Conservation (phyloP, 805 yeast species). For the Teunomyces atbi region DNA sequence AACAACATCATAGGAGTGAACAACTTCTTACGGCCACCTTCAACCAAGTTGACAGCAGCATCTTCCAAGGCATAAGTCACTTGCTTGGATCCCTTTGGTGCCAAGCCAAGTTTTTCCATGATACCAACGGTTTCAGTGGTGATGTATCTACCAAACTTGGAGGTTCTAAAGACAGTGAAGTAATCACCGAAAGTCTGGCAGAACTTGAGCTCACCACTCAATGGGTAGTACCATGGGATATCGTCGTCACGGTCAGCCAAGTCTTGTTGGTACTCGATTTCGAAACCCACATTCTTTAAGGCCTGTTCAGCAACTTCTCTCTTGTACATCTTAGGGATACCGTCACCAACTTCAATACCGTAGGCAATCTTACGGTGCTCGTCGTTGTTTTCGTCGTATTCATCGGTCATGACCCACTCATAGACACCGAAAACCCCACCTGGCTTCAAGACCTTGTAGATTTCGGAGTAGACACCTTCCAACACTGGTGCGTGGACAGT, state of each 20-base stretch:
- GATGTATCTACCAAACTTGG: slow-evolving; percentile 77
- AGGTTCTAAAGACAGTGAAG: slow-evolving; percentile 84
- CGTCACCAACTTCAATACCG: slow-evolving; percentile 98
- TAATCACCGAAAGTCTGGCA: slow-evolving; percentile 76
- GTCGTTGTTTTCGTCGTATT: slow-evolving; percentile 79
- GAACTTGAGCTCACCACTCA: slow-evolving; percentile 90
- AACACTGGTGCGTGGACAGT: slow-evolving; percentile 96
- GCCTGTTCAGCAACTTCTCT: slow-evolving; percentile 87
- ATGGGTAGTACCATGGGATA: slow-evolving; percentile 97
- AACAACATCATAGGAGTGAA: slow-evolving; percentile 98
- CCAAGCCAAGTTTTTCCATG: slow-evolving; percentile 83
- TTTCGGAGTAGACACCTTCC: slow-evolving; percentile 94
- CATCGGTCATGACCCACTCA: slow-evolving; percentile 99
- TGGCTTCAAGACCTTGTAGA: slow-evolving; percentile 92
- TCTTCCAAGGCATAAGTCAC: slow-evolving; percentile 93
- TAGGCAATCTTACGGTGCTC: slow-evolving; percentile 93
- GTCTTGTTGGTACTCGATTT: slow-evolving; percentile 71
- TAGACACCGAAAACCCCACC: slow-evolving; percentile 98
- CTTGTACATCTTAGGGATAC: slow-evolving; percentile 95
- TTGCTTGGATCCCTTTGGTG: slow-evolving; percentile 86
- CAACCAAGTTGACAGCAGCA: slow-evolving; percentile 93
- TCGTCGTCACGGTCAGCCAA: slow-evolving; percentile 79
- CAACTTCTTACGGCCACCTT: slow-evolving; percentile 84
- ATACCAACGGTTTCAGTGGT: slow-evolving; percentile 78
- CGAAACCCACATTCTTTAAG: slow-evolving; percentile 81